Evolutionary conservation across 169 alveolate species (phyloP).

Genomic region (Eimeria tenella): DNA sequence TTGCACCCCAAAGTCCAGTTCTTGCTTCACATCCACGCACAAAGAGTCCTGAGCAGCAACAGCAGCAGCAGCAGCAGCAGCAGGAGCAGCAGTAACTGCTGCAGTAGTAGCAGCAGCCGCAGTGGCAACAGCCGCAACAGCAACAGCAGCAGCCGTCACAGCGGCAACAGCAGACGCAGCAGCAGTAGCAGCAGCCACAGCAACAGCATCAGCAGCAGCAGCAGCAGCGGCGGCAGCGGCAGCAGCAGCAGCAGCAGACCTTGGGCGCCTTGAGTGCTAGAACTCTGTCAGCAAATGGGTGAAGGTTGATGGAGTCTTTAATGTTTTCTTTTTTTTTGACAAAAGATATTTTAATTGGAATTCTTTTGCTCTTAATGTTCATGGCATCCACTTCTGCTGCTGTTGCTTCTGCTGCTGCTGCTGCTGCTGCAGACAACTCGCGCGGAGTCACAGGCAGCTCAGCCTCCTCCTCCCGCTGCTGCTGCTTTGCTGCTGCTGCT

Average conservation of each 20-base stretch:
- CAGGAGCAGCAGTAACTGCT: background rate
- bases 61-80: background rate
- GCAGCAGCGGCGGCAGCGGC: background rate
- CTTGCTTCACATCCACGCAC: conserved; percentile 39
- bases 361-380: conserved; percentile 24
- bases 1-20: conserved; percentile 71
- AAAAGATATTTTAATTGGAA: conserved; percentile 17
- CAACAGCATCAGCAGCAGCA: background rate
- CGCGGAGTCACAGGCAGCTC: conserved; percentile 62
- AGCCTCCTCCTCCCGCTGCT: conserved; percentile 39
- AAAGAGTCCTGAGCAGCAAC: conserved; percentile 28
- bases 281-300: conserved; percentile 44
- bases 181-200: background rate
- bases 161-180: background rate
- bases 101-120: too few species aligned
- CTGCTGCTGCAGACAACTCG: background rate
- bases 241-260: conserved; percentile 12
- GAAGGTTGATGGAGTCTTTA: background rate
- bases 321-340: background rate
- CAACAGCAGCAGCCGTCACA: background rate
- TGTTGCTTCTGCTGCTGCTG: conserved; percentile 45
- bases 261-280: conserved; percentile 45
- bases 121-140: background rate
- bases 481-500: conserved; percentile 27
- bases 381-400: conserved; percentile 42